Evolutionary conservation across 768 basidiomycete genomes (phyloP).

Genomic region (Pleurotus djamor): DNA sequence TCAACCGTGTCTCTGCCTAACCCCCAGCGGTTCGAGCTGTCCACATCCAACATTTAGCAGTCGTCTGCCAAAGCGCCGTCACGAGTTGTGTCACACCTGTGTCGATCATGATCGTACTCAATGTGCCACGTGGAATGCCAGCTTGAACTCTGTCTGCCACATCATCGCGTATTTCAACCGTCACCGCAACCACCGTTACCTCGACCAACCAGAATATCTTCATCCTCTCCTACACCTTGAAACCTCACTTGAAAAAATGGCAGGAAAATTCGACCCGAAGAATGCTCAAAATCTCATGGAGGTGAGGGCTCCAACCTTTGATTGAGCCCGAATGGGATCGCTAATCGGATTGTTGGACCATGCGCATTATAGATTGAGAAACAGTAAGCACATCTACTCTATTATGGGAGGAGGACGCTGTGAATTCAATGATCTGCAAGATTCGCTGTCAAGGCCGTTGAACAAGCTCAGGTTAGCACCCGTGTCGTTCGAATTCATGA

Average conservation of each 20-base stretch:
- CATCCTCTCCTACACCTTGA: background rate
- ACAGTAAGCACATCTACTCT: conserved; percentile 51
- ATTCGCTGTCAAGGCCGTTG: conserved; percentile 93
- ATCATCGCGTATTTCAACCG: conserved; percentile 10
- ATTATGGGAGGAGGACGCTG: no score
- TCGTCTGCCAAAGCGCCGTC: background rate
- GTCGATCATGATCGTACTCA: background rate
- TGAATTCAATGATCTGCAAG: conserved; percentile 25
- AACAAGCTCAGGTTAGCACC: conserved; percentile 82
- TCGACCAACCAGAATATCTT: background rate
- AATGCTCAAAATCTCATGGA: conserved; percentile 91
- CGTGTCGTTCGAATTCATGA: background rate
- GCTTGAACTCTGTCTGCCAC: conserved; percentile 10
- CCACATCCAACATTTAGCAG: no score
- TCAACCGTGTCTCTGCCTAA: no score
- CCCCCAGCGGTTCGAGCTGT: no score
- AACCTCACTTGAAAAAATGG: conserved; percentile 26
- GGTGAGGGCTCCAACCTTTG: conserved; percentile 40
- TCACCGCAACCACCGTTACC: background rate
- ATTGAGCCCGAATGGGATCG: no score
- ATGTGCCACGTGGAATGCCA: background rate
- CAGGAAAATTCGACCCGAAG: conserved; percentile 77
- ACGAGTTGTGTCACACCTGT: background rate
- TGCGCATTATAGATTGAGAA: conserved; percentile 79
- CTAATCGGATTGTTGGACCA: background rate